Evolutionary conservation across 1,284 basidiomycete genomes (phyloP).

Genomic region (Marasmius tenuissimus): DNA sequence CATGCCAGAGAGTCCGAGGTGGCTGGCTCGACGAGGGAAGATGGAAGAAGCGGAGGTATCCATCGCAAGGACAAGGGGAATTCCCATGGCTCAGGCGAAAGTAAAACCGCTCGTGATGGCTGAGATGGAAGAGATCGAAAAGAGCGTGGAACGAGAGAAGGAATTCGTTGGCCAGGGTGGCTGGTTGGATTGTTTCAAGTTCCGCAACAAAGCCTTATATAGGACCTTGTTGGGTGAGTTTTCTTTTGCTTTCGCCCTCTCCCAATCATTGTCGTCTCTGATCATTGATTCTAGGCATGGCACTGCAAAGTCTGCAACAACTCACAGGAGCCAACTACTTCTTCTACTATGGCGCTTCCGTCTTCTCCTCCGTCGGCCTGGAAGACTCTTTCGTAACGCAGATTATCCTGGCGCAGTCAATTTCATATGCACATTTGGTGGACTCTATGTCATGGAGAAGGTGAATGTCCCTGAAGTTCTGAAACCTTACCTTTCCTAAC

Average conservation of each 20-base stretch:
- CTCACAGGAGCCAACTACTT: conserved; percentile 74
- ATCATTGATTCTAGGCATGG: conserved; percentile 43
- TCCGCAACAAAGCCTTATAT: conserved; percentile 54
- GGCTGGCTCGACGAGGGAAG: conserved; percentile 54
- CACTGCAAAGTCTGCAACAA: conserved; percentile 73
- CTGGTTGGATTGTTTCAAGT: conserved; percentile 65
- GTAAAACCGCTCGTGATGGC: conserved; percentile 44
- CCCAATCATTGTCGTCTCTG: conserved; percentile 16
- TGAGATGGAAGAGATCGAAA: conserved; percentile 53
- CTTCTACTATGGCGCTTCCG: conserved; percentile 72
- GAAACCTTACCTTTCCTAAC: background rate
- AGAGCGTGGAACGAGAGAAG: conserved; percentile 46
- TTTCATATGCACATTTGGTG: conserved; percentile 68
- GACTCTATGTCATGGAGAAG: conserved; percentile 69
- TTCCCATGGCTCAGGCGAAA: conserved; percentile 15
- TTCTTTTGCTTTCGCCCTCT: conserved; percentile 3
- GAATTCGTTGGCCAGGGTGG: conserved; percentile 31
- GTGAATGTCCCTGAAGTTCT: conserved; percentile 28
- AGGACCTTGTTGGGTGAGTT: conserved; percentile 53
- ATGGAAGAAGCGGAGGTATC: conserved; percentile 8
- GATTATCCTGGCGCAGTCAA: conserved; percentile 71
- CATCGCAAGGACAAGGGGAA: background rate
- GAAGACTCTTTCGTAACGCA: conserved; percentile 69
- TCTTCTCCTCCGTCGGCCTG: conserved; percentile 72
- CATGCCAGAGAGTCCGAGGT: conserved; percentile 78